Percentiles rank a stretch among this genome's conserved stretches.
Evolutionary conservation across 306 rosid genomes (phyloP).

Genomic region (Trifolium dubium): DNA sequence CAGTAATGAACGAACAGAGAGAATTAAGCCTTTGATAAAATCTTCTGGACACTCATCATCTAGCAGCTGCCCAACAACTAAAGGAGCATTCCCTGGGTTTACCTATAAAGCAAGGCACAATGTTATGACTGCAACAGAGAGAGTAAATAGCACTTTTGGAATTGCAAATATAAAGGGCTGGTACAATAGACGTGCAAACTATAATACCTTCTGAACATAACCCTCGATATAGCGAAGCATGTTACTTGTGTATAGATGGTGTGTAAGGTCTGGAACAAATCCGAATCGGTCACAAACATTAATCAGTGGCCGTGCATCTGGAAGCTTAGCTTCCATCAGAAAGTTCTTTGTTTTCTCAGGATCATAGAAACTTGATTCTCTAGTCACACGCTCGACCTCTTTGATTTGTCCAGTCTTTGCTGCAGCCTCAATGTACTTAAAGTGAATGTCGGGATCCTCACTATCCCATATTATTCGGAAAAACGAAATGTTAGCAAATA

Average conservation of each 20-base stretch:
- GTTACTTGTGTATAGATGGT: conserved; percentile 89
- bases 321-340: conserved; percentile 97
- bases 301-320: conserved; percentile 95
- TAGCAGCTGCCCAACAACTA: conserved; percentile 96
- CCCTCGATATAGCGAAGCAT: conserved; percentile 99
- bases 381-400: conserved; percentile 97
- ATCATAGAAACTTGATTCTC: conserved; percentile 98
- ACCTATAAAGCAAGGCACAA: conserved; percentile 60
- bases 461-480: conserved; percentile 56
- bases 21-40: conserved; percentile 95
- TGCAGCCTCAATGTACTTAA: conserved; percentile 98
- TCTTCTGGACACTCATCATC: conserved; percentile 99
- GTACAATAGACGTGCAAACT: conserved; percentile 17
- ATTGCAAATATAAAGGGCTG: conserved; percentile 1
- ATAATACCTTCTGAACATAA: conserved; percentile 92
- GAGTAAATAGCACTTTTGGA: conserved; percentile 3
- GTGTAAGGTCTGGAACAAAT: conserved; percentile 99
- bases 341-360: conserved; percentile 97
- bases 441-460: conserved; percentile 99
- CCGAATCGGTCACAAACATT: conserved; percentile 99
- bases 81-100: conserved; percentile 97
- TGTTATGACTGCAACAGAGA: not conserved
- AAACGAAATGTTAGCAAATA: conserved; percentile 37
- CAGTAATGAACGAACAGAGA: conserved; percentile 97
- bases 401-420: conserved; percentile 99